Evolutionary conservation across 345 rosid species (phyloP).

Genomic region (Cardiospermum halicacabum): DNA sequence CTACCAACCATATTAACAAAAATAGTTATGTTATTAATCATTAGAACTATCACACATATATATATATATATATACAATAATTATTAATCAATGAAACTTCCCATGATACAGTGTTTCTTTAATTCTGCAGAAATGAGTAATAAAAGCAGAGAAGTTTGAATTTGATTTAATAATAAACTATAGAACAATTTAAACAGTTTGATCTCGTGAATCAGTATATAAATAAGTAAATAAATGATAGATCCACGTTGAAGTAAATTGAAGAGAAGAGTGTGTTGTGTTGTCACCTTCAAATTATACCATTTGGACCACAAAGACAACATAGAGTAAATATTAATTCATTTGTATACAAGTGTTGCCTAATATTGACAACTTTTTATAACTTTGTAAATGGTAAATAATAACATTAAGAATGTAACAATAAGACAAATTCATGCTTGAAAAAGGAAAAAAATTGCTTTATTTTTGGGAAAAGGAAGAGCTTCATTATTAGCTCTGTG

Average conservation of each 20-base stretch:
- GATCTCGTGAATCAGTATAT: not conserved
- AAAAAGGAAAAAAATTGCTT: too few species aligned
- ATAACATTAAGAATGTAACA: not conserved
- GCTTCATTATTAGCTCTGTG: constrained; percentile 13
- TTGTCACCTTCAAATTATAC: not conserved
- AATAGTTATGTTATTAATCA: too few species aligned
- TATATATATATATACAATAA: too few species aligned
- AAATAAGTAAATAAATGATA: not conserved
- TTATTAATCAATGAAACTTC: not conserved
- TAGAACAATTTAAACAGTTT: not conserved
- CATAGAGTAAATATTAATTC: too few species aligned
- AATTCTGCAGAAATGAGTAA: not conserved
- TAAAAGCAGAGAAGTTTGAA: not conserved
- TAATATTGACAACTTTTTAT: too few species aligned
- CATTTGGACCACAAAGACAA: not conserved
- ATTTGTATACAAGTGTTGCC: too few species aligned
- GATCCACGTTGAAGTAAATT: constrained; percentile 5
- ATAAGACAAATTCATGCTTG: constrained; percentile 13
- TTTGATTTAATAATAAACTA: too few species aligned
- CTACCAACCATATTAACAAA: too few species aligned
- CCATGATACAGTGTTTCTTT: not conserved
- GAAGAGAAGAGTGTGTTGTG: too few species aligned
- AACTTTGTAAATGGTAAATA: not conserved
- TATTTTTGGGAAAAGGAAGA: constrained; percentile 5
- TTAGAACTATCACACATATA: too few species aligned